A percentile compares a stretch with the other conserved stretches of the same genome.
These are phyloP conservation scores for sunflower (Helianthus annuus) DNA, from an alignment of 129 eudicot genomes.

Conservation along the genomic window HanXRQr2.0-SUNRISE NC_035449.2:121484245-121484744, in stretches of 20 bases:
- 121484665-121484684: not conserved
- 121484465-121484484: no score
- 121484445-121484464: no score
- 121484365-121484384: no score
- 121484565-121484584: conserved; percentile 11
- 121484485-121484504: not conserved
- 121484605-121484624: not conserved
- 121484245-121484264: no score
- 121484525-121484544: not conserved
- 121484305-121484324: no score
- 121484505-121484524: not conserved
- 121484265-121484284: no score
- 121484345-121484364: no score
- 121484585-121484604: not conserved
- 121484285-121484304: no score
- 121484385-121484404: no score
- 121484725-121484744: not conserved
- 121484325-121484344: no score
- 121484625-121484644: not conserved
- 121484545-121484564: conserved; percentile 19
- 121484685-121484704: not conserved
- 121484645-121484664: not conserved
- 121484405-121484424: no score
- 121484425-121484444: no score
- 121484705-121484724: not conserved